These are phyloP conservation scores for Camillea tinctor DNA, from an alignment of 2,329 filamentous ascomycete genomes.

Conservation along the genomic window DNA sequence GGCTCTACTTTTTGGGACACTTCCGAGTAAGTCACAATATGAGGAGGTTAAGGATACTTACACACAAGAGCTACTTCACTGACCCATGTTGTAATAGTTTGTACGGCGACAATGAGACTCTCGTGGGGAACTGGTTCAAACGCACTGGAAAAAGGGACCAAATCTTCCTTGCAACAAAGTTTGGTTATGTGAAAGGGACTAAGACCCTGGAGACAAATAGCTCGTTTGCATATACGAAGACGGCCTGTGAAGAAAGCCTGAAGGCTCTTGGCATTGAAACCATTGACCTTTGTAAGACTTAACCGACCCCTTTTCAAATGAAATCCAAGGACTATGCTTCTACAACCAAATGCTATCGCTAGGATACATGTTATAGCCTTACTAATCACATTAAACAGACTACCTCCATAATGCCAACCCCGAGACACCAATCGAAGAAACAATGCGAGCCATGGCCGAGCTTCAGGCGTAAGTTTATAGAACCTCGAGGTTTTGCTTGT, in stretches of 20 bases:
- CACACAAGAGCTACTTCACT: not conserved
- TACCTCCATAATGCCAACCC: conserved; percentile 44
- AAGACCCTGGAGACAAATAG: conserved; percentile 28
- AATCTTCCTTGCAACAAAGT: conserved; percentile 55
- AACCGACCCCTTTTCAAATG: not conserved
- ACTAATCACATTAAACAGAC: conserved; percentile 15
- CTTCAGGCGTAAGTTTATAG: conserved; percentile 35
- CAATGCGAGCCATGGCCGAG: conserved; percentile 42
- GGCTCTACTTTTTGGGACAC: conserved; percentile 46
- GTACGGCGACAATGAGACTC: conserved; percentile 47
- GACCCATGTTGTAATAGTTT: conserved; percentile 18
- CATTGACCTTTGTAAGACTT: conserved; percentile 42
- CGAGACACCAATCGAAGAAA: conserved; percentile 46
- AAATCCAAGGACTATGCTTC: not conserved
- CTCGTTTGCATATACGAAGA: conserved; percentile 40
- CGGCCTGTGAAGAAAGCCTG: conserved; percentile 41
- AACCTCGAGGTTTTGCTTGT: not conserved
- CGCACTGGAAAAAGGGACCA: conserved; percentile 42
- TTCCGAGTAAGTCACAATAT: conserved; percentile 26
- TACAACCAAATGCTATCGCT: not conserved
- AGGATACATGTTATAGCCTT: not conserved
- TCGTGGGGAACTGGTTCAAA: conserved; percentile 49
- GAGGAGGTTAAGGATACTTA: not conserved
- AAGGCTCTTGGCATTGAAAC: conserved; percentile 38
- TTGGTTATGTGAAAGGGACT: conserved; percentile 35